Base-by-base conservation (phyloP, 2,329 filamentous ascomycete genomes). In the Ophiocordyceps camponoti-floridani region DNA sequence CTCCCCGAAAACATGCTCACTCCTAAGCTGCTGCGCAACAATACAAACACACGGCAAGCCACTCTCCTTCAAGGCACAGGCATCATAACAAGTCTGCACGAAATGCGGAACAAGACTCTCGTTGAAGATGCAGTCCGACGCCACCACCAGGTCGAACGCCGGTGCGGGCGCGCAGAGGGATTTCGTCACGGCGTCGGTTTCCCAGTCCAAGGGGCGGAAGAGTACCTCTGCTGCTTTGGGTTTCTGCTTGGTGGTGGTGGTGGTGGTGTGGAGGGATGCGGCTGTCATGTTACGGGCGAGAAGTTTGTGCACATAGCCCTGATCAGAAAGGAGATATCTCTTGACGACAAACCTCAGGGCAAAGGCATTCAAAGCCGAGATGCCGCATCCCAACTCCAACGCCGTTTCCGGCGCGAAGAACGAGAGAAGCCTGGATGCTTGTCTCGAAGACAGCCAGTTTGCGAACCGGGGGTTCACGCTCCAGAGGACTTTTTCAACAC, bases 101-200 rank as follows among this genome's bases (percentile, higher is more conserved):
- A 96, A 75, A 0, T 88, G 86, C 40, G 74, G 66, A 23, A 96
- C 75, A 3, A 96, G 72, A 2, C 82, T 75, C 51, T 94, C 84
- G 62, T 96, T 98, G 67, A 93, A 98, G 52, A 98, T 82, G 61
- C 88, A 95, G 61, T 98, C 91, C 56, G 86, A 94, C 4, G 87
- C 86, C 33, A 96, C 59, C 11, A 96, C 67, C 13, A 78, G 62
- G 54, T 93, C 82, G 51, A 91, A 81, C 46, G 72, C 70, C 54
- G 41, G 49, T 54, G 35, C 44, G 49, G 14, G 51, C 48, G 13
- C 58, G 1, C 64, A 64, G 28, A 74, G 58, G 2, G 53, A 53
- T 10, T 57, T 50, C 23, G 64, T 72, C 10, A 79, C 69, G 42
- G 69, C 61, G 48, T 76, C 71, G 0, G 70, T 67, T 57, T 96